Base-by-base conservation (phyloP, 2,329 filamentous ascomycete genomes). In the Fusarium aywerte region DNA sequence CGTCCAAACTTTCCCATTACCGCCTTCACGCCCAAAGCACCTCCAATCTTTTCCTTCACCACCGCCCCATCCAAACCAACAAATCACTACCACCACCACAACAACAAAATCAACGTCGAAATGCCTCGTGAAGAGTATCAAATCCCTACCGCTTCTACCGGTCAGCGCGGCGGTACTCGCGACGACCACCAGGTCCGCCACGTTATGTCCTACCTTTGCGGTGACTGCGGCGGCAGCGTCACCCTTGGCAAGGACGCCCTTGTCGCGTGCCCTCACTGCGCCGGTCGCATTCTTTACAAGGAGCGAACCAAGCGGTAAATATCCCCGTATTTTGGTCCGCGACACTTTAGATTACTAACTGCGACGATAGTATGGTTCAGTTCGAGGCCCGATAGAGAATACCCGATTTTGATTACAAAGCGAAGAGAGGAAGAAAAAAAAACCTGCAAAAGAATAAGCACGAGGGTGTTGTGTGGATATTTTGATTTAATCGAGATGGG, bases 251-350 rank as follows among this genome's bases (percentile, higher is more conserved):
- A 80, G 74, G 81, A 82, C 60, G 85, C 85, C 47, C 83, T 87
- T n/a, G 79, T 81, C 48, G 79, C 79, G 21, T 80, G 80, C 69
- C 77, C 79, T 58, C 79, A 81, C 66, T 99, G 96, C 79, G 96
- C 96, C 9, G 96, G 97, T 75, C 90, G 96, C 69, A 93, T 99
- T 64, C 82, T 99, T 71, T 98, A 98, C 82, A 99, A 99, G 87
- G 92, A 97, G 87, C 84, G 96, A 76, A 99, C 96, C 42, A 97
- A 97, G 85, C 89, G 96, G 96, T 97, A 78, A 80, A 90, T 82
- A 61, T 0, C 2, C 2, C 18, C 7, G 7, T 7, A 31, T 12
- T 3, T 2, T 8, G 2, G 3, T 33, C 5, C 1, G 8, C 3
- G 12, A 11, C 0, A 7, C 0, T 23, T 16, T 21, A 9, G 7